Percentiles rank a stretch among this genome's conserved stretches.
phyloP scores from a whole-genome alignment of 176 grass and related monocot genomes.

The Oryza punctata region DNA sequence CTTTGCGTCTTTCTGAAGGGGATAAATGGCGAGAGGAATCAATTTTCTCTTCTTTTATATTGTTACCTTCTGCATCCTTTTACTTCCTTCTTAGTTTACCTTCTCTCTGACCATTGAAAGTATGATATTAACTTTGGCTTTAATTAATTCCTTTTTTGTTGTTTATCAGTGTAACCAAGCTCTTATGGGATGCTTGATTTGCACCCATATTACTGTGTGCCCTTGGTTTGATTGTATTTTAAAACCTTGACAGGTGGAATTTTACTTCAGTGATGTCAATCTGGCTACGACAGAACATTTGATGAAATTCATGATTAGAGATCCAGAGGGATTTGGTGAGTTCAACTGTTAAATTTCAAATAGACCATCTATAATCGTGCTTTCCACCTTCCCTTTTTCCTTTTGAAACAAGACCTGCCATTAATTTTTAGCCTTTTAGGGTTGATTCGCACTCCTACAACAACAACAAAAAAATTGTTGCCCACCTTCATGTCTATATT shows the following conservation, averaged over 20 bases:
- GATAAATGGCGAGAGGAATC: neutral
- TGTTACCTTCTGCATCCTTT: neutral
- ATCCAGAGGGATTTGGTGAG: conserved; percentile 92
- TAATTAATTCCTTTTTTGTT: conserved; percentile 35
- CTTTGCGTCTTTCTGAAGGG: neutral
- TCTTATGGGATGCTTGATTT: conserved; percentile 24
- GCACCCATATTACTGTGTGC: neutral
- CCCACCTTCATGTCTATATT: neutral
- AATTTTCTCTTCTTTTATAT: neutral
- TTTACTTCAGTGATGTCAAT: conserved; percentile 97
- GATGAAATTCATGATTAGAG: conserved; percentile 85
- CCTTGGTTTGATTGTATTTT: conserved; percentile 29
- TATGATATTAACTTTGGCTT: neutral
- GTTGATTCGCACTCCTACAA: neutral
- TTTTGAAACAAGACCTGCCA: neutral
- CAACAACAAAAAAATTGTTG: neutral
- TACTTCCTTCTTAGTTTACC: conserved; percentile 9
- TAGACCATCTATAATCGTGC: neutral
- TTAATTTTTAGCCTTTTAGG: neutral
- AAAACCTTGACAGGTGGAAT: conserved; percentile 71
- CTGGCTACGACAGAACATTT: conserved; percentile 94
- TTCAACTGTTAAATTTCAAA: conserved; percentile 32
- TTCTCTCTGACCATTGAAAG: conserved; percentile 7
- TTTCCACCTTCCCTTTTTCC: neutral
- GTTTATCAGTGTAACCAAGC: neutral